Evolutionary conservation across 2,329 filamentous ascomycete genomes (phyloP).

Genomic region (Hymenoscyphus linearis): DNA sequence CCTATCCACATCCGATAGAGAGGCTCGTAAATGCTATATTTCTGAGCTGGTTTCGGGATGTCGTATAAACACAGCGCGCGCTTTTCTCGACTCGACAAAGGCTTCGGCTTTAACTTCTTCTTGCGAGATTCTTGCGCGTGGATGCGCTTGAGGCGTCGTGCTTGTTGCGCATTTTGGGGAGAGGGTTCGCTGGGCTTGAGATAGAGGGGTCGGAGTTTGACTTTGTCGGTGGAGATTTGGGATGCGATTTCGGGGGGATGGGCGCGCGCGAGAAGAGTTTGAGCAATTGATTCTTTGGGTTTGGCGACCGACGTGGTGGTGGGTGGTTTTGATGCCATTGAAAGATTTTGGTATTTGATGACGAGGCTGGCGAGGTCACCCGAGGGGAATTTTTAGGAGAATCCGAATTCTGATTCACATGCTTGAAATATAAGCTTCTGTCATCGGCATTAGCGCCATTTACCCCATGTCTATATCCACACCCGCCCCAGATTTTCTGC

Average conservation of each 20-base stretch:
- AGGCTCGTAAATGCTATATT: conserved; percentile 71
- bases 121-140: conserved; percentile 36
- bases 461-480: conserved; percentile 4
- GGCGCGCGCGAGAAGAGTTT: conserved; percentile 67
- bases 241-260: conserved; percentile 68
- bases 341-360: conserved; percentile 1
- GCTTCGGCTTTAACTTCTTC: conserved; percentile 50
- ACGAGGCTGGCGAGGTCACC: background rate
- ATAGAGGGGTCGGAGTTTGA: conserved; percentile 75
- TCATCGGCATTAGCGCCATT: background rate
- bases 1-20: conserved; percentile 75
- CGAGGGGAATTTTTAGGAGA: background rate
- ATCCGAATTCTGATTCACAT: conserved; percentile 14
- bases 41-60: conserved; percentile 61
- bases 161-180: conserved; percentile 50
- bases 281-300: conserved; percentile 35
- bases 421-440: conserved; percentile 10
- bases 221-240: conserved; percentile 74
- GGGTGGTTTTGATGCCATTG: conserved; percentile 8
- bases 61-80: conserved; percentile 68
- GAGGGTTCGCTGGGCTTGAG: conserved; percentile 71
- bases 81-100: conserved; percentile 75
- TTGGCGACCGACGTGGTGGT: background rate
- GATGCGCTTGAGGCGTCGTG: conserved; percentile 33
- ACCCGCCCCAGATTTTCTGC: background rate